Evolutionary conservation across 805 yeast genomes (phyloP).

Genomic region (Candida boleticola): DNA sequence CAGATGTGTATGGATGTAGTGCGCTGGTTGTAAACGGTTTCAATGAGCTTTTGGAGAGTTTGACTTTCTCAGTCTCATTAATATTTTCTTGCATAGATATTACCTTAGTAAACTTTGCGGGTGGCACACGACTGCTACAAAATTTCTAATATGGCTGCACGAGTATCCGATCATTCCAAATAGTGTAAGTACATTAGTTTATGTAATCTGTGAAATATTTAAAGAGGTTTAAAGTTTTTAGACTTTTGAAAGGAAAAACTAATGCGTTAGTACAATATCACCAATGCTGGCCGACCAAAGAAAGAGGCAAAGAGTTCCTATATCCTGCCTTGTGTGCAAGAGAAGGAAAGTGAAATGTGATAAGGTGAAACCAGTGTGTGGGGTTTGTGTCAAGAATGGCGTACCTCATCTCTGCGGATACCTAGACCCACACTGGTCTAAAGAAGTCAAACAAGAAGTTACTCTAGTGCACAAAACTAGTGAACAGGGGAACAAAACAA

Average conservation of each 20-base stretch:
- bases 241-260: too few relatives aligned
- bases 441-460: not conserved
- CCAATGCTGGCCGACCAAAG: slow-evolving; percentile 8
- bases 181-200: too few relatives aligned
- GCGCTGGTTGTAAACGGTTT: not conserved
- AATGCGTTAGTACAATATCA: too few relatives aligned
- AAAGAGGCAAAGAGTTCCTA: slow-evolving; percentile 37
- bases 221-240: too few relatives aligned
- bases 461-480: not conserved
- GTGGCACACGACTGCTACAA: too few relatives aligned
- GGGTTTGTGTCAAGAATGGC: slow-evolving; percentile 40
- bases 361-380: slow-evolving; percentile 38
- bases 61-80: too few relatives aligned
- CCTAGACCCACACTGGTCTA: slow-evolving; percentile 39
- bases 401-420: slow-evolving; percentile 41
- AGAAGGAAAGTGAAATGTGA: slow-evolving; percentile 45
- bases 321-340: slow-evolving; percentile 40
- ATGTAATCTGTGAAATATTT: too few relatives aligned
- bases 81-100: too few relatives aligned
- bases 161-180: too few relatives aligned
- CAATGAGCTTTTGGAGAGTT: too few relatives aligned
- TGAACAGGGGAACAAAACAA: slow-evolving; percentile 3
- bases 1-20: not conserved
- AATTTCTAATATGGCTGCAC: too few relatives aligned
- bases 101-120: too few relatives aligned